Base-by-base conservation (phyloP, 2,329 filamentous ascomycete genomes). In the Drechslerella coelobrocha region DNA sequence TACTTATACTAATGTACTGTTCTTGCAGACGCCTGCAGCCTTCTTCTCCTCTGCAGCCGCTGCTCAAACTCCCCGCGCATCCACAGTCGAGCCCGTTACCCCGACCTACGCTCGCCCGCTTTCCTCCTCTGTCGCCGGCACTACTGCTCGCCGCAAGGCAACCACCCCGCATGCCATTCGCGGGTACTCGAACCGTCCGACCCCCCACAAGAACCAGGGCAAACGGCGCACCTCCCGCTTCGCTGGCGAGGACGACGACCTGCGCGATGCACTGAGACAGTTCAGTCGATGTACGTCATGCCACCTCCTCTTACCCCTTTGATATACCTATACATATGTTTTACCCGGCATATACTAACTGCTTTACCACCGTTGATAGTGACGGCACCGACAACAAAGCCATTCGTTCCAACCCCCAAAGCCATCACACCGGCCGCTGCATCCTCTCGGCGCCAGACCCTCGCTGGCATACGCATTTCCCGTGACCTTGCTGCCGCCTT, bases 141-240 rank as follows among this genome's bases (percentile, higher is more conserved):
- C 65, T 21, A 61, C 65, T 23, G 56, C 56, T 8, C 56, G 65
- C 8, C 43, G 65, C 6, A 48, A 61, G 37, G 53, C 54, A 29
- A 56, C 52, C 17, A 69, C 65, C n/a, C 65, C 65, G 2, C 65
- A 69, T 24, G 65, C 65, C 7, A 61, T 61, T 37, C 51, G 65
- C 10, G 65, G 57, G 9, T 69, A 69, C 34, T 61, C 51, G 7
- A 61, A 56, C 29, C 56, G 65, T 14, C 43, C 65, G 0, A 69
- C 65, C 14, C 65, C 65, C 12, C 57, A 69, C 34, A 69, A 69
- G 37, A 69, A 69, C 52, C 65, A 69, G 37, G 57, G 65, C 34
- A 69, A 69, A 57, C 51, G 65, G n/a, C 56, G 65, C 2, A 69
- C 61, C 21, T 69, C 65, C 12, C 51, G 65, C n/a, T 69, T 69